These are phyloP conservation scores for Fusarium cicatricum DNA, from an alignment of 2,329 filamentous ascomycete genomes.

Conservation along the genomic window DNA sequence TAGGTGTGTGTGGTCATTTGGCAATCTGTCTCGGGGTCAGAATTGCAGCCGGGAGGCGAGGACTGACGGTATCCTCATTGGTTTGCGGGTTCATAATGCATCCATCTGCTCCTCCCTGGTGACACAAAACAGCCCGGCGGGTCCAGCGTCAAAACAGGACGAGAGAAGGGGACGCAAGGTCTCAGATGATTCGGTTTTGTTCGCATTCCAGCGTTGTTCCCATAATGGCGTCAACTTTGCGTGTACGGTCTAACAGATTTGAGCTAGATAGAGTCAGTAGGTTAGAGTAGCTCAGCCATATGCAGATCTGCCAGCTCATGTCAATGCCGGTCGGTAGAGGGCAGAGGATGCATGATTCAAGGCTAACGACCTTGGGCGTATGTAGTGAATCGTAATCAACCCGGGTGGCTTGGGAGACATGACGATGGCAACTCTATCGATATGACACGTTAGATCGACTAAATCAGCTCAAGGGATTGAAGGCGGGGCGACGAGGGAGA, in stretches of 20 bases:
- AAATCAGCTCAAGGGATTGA: slow-evolving; percentile 1
- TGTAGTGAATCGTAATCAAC: background rate
- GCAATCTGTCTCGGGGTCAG: background rate
- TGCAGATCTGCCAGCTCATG: too few relatives aligned
- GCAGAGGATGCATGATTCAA: background rate
- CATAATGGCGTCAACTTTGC: background rate
- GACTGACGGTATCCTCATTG: background rate
- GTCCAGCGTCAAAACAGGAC: too few relatives aligned
- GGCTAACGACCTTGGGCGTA: background rate
- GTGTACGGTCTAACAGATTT: background rate
- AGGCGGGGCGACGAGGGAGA: background rate
- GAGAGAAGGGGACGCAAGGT: too few relatives aligned
- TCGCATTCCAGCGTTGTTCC: slow-evolving; percentile 9
- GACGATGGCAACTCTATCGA: background rate
- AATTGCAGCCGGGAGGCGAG: background rate
- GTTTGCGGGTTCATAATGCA: background rate
- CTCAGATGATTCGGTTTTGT: slow-evolving; percentile 3
- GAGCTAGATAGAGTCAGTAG: background rate
- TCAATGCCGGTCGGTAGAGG: background rate
- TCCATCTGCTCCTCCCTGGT: too few relatives aligned
- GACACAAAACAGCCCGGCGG: background rate
- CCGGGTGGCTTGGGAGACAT: background rate
- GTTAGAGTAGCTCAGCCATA: background rate
- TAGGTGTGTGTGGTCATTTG: background rate
- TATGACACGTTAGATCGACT: slow-evolving; percentile 23